A percentile compares a stretch with the other conserved stretches of the same genome.
Conservation (phyloP, 495 filamentous ascomycete species). For the Daldinia concentrica region DNA sequence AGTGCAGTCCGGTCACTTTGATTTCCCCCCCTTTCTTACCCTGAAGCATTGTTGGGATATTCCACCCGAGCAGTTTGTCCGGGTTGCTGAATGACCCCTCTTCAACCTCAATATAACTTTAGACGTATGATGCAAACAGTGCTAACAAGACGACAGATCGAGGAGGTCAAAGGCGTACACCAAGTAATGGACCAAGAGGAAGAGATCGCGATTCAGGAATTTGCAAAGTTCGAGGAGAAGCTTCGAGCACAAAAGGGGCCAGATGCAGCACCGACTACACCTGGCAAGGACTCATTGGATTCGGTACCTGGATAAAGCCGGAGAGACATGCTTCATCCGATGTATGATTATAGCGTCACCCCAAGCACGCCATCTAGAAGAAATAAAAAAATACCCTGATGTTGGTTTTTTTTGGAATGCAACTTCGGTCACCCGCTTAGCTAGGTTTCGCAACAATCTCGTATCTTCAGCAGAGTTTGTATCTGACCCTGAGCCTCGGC, state of each 20-base stretch:
- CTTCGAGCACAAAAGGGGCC: slow-evolving; percentile 76
- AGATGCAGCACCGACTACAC: slow-evolving; percentile 61
- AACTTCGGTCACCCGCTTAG: slow-evolving; percentile 26
- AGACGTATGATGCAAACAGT: slow-evolving; percentile 8
- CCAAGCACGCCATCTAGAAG: slow-evolving; percentile 30
- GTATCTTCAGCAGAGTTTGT: slow-evolving; percentile 20
- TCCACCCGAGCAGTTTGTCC: background rate
- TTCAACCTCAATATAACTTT: background rate
- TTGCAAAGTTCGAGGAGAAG: slow-evolving; percentile 97
- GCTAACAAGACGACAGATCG: slow-evolving; percentile 69
- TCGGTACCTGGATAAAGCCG: slow-evolving; percentile 60
- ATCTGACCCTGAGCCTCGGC: background rate
- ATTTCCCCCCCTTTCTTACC: too few species aligned
- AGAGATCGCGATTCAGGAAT: slow-evolving; percentile 87
- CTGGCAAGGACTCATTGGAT: slow-evolving; percentile 74
- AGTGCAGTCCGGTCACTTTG: slow-evolving; percentile 35
- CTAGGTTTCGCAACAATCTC: slow-evolving; percentile 27
- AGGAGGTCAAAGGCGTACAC: slow-evolving; percentile 92
- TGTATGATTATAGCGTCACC: slow-evolving; percentile 35
- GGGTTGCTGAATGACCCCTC: background rate
- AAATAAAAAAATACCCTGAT: slow-evolving; percentile 24
- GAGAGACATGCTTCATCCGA: slow-evolving; percentile 34
- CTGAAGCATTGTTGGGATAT: background rate
- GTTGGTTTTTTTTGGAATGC: slow-evolving; percentile 12
- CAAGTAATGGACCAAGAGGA: slow-evolving; percentile 94